Conservation (phyloP, 208 protist genomes). For the Crithidia sp. region DNA sequence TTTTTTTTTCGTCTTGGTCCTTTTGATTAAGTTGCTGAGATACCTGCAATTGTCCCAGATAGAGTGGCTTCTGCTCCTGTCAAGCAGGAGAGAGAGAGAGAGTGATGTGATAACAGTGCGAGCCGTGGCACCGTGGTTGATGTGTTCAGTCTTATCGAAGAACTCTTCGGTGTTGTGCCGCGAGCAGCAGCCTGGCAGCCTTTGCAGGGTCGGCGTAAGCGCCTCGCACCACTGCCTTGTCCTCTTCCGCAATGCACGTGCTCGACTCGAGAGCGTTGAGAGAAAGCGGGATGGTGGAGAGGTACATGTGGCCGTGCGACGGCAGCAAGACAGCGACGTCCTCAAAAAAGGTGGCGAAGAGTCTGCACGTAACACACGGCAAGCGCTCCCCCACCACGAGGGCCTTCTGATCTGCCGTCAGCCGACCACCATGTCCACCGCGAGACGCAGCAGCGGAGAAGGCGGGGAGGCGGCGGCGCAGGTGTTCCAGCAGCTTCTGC, state of each 20-base stretch:
- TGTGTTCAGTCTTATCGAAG: conserved; percentile 4
- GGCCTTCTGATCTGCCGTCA: conserved; percentile 26
- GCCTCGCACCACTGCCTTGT: background rate
- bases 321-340: conserved; percentile 38
- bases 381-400: conserved; percentile 50
- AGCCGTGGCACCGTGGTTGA: too few species aligned
- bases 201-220: conserved; percentile 1
- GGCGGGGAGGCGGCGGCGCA: conserved; percentile 25
- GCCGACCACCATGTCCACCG: background rate
- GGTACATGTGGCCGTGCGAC: conserved; percentile 55
- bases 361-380: conserved; percentile 45
- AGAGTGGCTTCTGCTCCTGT: too few species aligned
- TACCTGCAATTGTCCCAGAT: too few species aligned
- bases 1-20: too few species aligned
- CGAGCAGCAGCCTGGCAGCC: conserved; percentile 24
- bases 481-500: conserved; percentile 48
- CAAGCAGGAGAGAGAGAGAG: too few species aligned
- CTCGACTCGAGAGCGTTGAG: conserved; percentile 1
- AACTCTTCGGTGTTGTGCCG: background rate
- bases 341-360: conserved; percentile 42
- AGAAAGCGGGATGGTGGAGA: conserved; percentile 27
- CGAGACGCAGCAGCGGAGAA: conserved; percentile 1
- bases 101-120: too few species aligned
- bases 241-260: background rate
- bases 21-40: too few species aligned